These are phyloP conservation scores for Alternaria ventricosa DNA, from an alignment of 2,329 filamentous ascomycete species.

Conservation along the genomic window DNA sequence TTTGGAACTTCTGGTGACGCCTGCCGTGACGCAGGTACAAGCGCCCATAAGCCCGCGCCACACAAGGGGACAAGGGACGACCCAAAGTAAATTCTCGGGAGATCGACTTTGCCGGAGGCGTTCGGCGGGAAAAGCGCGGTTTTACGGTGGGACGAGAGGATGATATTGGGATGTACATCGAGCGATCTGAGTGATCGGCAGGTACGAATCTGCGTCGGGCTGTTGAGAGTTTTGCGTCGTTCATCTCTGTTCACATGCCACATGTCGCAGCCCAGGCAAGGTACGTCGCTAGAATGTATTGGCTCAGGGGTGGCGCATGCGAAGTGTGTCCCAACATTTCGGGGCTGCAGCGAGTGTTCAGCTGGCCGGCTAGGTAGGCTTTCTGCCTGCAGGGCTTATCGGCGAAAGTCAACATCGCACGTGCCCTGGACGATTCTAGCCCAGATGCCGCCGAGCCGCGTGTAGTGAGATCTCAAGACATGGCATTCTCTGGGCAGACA, in stretches of 20 bases:
- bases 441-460: neutral
- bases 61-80: neutral
- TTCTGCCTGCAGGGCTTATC: neutral
- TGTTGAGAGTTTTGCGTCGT: neutral
- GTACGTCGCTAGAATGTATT: neutral
- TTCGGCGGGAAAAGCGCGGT: neutral
- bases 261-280: neutral
- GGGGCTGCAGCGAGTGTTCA: neutral
- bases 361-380: neutral
- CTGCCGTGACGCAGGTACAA: constrained; percentile 6
- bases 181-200: neutral
- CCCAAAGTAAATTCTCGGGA: neutral
- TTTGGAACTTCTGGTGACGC: neutral
- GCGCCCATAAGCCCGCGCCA: neutral
- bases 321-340: neutral
- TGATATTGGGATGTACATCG: neutral
- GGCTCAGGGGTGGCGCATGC: neutral
- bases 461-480: neutral
- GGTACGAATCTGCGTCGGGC: neutral
- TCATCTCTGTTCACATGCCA: neutral
- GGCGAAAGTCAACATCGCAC: neutral
- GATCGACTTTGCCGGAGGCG: neutral
- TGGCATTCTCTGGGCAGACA: neutral
- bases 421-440: neutral
- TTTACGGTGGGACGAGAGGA: neutral